Evolutionary conservation across 345 rosid species (phyloP).

Genomic region (Trapa bicornis): DNA sequence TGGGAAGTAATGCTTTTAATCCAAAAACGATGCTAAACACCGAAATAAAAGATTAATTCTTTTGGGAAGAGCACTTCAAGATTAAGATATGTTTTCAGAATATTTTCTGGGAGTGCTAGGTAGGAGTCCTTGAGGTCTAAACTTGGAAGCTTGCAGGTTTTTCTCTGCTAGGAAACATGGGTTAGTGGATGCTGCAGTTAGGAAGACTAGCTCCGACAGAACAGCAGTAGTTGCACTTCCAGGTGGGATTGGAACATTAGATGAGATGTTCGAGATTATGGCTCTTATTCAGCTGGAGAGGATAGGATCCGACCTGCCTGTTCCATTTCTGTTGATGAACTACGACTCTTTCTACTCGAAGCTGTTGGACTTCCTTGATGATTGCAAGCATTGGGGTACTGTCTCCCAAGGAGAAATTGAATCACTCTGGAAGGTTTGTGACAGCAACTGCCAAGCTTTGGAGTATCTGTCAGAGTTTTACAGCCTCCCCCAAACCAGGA

Average conservation of each 20-base stretch:
- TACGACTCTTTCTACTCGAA: conserved; percentile 65
- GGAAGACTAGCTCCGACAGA: conserved; percentile 40
- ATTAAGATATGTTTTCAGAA: background rate
- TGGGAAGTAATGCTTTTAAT: too few species aligned
- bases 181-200: conserved; percentile 62
- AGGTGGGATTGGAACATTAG: conserved; percentile 86
- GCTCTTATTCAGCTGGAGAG: conserved; percentile 72
- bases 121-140: background rate
- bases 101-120: background rate
- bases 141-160: conserved; percentile 32
- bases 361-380: conserved; percentile 61
- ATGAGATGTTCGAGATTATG: conserved; percentile 77
- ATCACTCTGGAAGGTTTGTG: conserved; percentile 70
- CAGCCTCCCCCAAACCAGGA: conserved; percentile 11
- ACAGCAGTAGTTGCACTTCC: conserved; percentile 80
- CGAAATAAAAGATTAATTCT: background rate
- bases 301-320: conserved; percentile 62
- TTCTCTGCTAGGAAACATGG: conserved; percentile 97
- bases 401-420: conserved; percentile 62
- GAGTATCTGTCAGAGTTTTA: conserved; percentile 59
- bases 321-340: conserved; percentile 83
- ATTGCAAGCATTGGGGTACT: conserved; percentile 67
- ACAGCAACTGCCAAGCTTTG: conserved; percentile 60
- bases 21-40: background rate
- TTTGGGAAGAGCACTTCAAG: background rate